Evolutionary conservation across 305 asterid species (phyloP).

Genomic region (Solanum hybrid): DNA sequence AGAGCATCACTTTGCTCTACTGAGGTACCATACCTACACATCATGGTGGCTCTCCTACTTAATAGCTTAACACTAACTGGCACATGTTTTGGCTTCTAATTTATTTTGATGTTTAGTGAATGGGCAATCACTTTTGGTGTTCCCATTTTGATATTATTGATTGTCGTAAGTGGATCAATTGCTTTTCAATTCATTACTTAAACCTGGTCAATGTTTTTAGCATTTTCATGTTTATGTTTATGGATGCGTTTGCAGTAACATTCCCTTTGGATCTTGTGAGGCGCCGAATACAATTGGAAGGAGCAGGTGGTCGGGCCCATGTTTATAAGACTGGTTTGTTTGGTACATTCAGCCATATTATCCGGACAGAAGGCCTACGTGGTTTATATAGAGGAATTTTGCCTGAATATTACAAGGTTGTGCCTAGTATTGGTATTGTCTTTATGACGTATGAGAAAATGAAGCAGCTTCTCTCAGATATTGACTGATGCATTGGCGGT

Average conservation of each 20-base stretch:
- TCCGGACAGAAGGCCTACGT: slow-evolving; percentile 44
- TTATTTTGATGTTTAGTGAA: neutral
- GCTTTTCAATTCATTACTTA: neutral
- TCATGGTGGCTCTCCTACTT: neutral
- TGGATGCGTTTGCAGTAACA: slow-evolving; percentile 41
- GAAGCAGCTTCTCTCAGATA: slow-evolving; percentile 47
- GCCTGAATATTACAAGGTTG: slow-evolving; percentile 82
- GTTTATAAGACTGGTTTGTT: slow-evolving; percentile 54
- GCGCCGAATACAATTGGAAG: slow-evolving; percentile 85
- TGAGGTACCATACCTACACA: neutral
- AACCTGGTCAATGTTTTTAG: neutral
- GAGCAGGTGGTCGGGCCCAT: slow-evolving; percentile 71
- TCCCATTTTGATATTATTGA: neutral
- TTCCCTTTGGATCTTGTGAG: slow-evolving; percentile 82
- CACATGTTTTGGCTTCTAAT: neutral
- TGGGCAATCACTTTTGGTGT: neutral
- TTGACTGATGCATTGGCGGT: neutral
- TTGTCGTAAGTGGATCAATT: neutral
- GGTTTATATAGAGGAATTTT: slow-evolving; percentile 77
- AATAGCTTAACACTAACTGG: neutral
- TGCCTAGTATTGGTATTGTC: slow-evolving; percentile 69
- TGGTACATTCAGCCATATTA: slow-evolving; percentile 53
- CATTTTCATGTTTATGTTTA: neutral
- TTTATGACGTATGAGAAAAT: slow-evolving; percentile 78
- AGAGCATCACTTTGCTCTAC: neutral